A percentile compares a stretch with the other conserved stretches of the same genome.
Conservation (phyloP, 495 filamentous ascomycete species). For the Jackrogersella multiformis region DNA sequence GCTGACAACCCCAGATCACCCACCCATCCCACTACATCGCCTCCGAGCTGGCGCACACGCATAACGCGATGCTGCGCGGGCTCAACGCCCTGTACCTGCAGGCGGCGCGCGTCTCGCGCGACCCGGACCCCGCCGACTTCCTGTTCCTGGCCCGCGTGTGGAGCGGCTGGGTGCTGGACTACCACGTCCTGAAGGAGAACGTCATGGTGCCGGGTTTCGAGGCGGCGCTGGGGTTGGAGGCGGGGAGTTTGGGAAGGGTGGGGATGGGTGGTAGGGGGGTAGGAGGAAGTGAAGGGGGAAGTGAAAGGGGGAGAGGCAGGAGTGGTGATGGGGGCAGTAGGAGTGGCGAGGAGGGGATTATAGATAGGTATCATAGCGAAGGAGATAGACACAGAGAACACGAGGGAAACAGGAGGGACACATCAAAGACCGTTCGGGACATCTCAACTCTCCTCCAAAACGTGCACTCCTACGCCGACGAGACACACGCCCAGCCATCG, state of each 20-base stretch:
- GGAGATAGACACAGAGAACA: not conserved
- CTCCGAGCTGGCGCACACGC: conserved; percentile 55
- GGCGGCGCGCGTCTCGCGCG: conserved; percentile 51
- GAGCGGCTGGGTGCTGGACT: conserved; percentile 44
- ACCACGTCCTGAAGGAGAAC: conserved; percentile 49
- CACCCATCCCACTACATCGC: conserved; percentile 48
- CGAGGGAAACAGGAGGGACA: not conserved
- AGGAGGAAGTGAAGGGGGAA: no score
- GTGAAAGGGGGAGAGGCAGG: no score
- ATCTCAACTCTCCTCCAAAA: conserved; percentile 8
- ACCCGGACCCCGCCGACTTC: conserved; percentile 52
- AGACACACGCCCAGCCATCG: conserved; percentile 15
- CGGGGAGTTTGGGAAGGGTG: conserved; percentile 23
- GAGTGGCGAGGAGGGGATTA: not conserved
- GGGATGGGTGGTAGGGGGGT: no score
- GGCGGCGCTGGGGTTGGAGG: conserved; percentile 34
- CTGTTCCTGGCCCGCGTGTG: conserved; percentile 49
- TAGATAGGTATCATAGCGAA: not conserved
- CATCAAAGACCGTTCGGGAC: not conserved
- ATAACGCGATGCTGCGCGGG: conserved; percentile 60
- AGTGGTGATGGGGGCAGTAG: not conserved
- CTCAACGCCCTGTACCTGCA: conserved; percentile 62
- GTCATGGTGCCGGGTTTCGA: conserved; percentile 49
- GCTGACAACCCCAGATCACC: conserved; percentile 22
- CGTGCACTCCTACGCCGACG: conserved; percentile 15